Base-by-base conservation (phyloP, 2,329 filamentous ascomycete species). In the Venturiaceae sp. region DNA sequence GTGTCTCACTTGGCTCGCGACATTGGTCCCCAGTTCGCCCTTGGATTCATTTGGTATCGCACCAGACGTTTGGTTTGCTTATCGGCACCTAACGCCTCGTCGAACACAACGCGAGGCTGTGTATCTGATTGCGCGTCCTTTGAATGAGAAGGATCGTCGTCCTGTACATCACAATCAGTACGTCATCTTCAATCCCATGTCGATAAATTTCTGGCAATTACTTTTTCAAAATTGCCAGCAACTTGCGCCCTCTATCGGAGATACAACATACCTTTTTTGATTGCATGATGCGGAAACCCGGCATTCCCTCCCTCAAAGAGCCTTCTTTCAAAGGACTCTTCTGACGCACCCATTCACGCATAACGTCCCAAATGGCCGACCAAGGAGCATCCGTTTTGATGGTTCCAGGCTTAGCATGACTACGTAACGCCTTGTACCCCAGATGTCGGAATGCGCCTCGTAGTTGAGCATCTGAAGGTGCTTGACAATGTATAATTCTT, bases 301-400 rank as follows among this genome's bases (percentile, higher is more conserved):
- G 77, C 55, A 81, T 88, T n/a, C 80, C 81, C 36, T 85, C 82
- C 68, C 88, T 95, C 60, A 95, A 79, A 0, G 92, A 90, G 0
- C 83, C 80, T 36, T 85, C 82, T 68, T 88, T 95, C 60, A 95
- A 79, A 0, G 92, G 91, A 0, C 83, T 80, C 66, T 86, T 88
- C 68, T 95, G 90, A 26, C 86, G 82, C 14, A 88, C 83, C 90
- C 91, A 99, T 72, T 96, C 91, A 28, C 89, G 82, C 83, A 97
- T 94, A 30, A 97, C 77, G 69, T 95, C 88, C 92, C 94, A 97
- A 53, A 99, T 82, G 0, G 90, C 85, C 4, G 78, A 78, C 91
- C 91, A 99, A 0, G 92, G 89, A 14, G 94, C 94, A 72, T 97
- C 85, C 0, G 94, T 97, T 75, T 95, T 95, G 72, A 97, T 85